These are phyloP conservation scores for Chaetomium globosum DNA, from an alignment of 2,329 filamentous ascomycete species.

Conservation along the genomic window DNA sequence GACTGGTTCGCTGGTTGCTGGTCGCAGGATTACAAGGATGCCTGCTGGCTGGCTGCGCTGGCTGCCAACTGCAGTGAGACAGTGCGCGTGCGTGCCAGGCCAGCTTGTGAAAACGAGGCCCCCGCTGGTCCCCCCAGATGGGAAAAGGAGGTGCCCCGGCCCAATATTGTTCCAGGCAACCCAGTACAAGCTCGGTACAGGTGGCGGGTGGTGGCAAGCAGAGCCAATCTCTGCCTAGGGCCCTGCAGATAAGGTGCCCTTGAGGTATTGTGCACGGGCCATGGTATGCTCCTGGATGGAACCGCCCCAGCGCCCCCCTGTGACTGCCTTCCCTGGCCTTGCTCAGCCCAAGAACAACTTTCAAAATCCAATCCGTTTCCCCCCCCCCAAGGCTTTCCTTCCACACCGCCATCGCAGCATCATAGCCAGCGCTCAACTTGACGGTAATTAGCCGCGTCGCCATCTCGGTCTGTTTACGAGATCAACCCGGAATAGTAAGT, in stretches of 20 bases:
- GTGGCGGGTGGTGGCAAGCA: constrained; percentile 9
- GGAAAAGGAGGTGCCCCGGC: constrained; percentile 28
- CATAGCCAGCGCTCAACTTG: constrained; percentile 34
- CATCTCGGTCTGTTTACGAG: constrained; percentile 32
- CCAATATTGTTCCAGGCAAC: constrained; percentile 34
- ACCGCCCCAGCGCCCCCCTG: constrained; percentile 27
- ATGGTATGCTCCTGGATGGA: constrained; percentile 3
- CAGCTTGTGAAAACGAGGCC: constrained; percentile 24
- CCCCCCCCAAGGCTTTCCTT: constrained; percentile 34
- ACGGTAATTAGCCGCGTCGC: constrained; percentile 34
- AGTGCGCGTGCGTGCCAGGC: constrained; percentile 6
- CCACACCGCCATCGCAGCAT: constrained; percentile 39
- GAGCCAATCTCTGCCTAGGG: constrained; percentile 12
- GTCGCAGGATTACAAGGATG: constrained; percentile 14
- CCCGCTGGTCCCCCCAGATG: background rate
- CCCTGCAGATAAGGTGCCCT: constrained; percentile 26
- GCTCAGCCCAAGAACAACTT: constrained; percentile 39
- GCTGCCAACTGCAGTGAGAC: background rate
- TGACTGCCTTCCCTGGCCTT: constrained; percentile 32
- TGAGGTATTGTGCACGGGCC: constrained; percentile 30
- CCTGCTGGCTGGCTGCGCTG: constrained; percentile 1
- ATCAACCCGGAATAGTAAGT: constrained; percentile 35
- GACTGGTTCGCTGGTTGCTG: constrained; percentile 3
- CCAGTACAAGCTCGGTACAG: constrained; percentile 29
- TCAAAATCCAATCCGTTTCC: constrained; percentile 38